Percentiles rank a stretch among this genome's conserved stretches.
These are phyloP conservation scores for Setaria italica DNA, from an alignment of 202 grass and related monocot species.

Conservation along the genomic window DNA sequence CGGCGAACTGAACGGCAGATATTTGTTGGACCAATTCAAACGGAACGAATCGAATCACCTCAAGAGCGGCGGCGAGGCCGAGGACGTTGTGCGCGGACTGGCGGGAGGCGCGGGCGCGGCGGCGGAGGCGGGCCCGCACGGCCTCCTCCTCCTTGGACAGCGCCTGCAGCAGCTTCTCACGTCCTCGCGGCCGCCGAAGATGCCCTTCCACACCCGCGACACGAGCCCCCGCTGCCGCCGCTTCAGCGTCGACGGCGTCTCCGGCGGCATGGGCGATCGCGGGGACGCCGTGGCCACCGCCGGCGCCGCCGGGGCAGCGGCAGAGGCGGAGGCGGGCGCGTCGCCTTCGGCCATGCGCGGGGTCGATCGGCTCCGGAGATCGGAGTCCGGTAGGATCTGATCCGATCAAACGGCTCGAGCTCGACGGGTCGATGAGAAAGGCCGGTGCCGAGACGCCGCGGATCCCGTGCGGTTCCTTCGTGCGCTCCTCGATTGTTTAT, in stretches of 20 bases:
- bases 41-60: constrained; percentile 40
- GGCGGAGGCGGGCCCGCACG: constrained; percentile 67
- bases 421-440: neutral
- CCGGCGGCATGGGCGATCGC: constrained; percentile 41
- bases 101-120: constrained; percentile 72
- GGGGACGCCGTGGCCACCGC: constrained; percentile 28
- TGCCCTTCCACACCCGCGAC: constrained; percentile 70
- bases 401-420: neutral
- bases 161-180: constrained; percentile 81
- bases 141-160: constrained; percentile 86
- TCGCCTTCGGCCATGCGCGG: constrained; percentile 51
- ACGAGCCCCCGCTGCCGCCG: constrained; percentile 64
- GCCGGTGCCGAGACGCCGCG: neutral
- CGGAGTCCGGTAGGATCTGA: neutral
- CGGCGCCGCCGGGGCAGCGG: neutral
- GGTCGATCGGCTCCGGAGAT: neutral
- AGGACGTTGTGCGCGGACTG: constrained; percentile 69
- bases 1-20: too few species aligned
- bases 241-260: constrained; percentile 52
- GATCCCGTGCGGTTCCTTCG: neutral
- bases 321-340: neutral
- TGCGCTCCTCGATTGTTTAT: constrained; percentile 10
- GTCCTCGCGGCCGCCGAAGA: constrained; percentile 73
- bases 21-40: neutral
- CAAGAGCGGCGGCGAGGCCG: constrained; percentile 61